These are phyloP conservation scores for Colletotrichum musae DNA, from an alignment of 2,329 filamentous ascomycete genomes.

Conservation along the genomic window DNA sequence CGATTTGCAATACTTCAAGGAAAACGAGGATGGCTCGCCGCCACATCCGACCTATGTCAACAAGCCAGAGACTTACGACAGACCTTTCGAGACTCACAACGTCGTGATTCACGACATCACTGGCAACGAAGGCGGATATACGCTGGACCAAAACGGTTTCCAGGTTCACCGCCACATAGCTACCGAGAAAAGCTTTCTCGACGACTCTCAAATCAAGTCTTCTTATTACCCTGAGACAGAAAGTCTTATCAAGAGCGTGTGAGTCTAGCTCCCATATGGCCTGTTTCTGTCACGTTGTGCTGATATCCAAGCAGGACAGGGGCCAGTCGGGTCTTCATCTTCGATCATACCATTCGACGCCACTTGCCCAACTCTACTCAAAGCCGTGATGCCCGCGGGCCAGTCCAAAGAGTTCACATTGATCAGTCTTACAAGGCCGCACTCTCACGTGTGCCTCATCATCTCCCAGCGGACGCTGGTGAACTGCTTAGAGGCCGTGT, in stretches of 20 bases:
- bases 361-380: conserved; percentile 61
- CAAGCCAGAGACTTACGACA: conserved; percentile 52
- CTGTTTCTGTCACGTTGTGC: no score
- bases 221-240: conserved; percentile 83
- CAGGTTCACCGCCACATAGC: conserved; percentile 50
- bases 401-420: conserved; percentile 67
- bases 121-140: conserved; percentile 53
- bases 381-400: conserved; percentile 54
- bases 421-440: conserved; percentile 65
- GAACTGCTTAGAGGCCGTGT: conserved; percentile 60
- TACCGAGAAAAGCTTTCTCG: conserved; percentile 56
- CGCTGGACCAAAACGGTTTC: conserved; percentile 57
- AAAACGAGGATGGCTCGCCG: conserved; percentile 57
- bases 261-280: conserved; percentile 40
- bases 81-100: conserved; percentile 46
- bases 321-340: conserved; percentile 69
- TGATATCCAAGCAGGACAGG: conserved; percentile 63
- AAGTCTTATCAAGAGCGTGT: conserved; percentile 73
- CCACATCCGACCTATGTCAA: conserved; percentile 54
- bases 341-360: conserved; percentile 72
- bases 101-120: conserved; percentile 54
- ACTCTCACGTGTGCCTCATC: conserved; percentile 57
- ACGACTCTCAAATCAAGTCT: conserved; percentile 73
- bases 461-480: conserved; percentile 61
- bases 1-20: conserved; percentile 56